A percentile compares a stretch with the other conserved stretches of the same genome.
These are phyloP conservation scores for Agroathelia rolfsii DNA, from an alignment of 1,284 basidiomycete genomes.

Conservation along the genomic window DNA sequence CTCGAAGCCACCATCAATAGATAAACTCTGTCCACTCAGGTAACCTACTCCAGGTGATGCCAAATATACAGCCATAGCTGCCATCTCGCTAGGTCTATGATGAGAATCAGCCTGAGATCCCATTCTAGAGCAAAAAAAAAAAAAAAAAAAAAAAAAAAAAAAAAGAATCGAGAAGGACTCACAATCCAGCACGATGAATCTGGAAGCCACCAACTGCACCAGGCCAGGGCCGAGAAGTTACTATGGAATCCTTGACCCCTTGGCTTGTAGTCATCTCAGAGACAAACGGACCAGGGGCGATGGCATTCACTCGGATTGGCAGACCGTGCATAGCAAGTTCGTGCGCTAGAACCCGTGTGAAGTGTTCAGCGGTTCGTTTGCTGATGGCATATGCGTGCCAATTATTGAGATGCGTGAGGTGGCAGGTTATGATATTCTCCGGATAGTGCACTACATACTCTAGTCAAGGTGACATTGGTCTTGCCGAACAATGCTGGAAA, in stretches of 20 bases:
- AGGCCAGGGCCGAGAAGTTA: too few relatives aligned
- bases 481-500: constrained; percentile 15
- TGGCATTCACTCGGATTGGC: constrained; percentile 20
- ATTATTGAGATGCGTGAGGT: neutral
- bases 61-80: constrained; percentile 64
- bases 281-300: constrained; percentile 23
- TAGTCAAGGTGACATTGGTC: constrained; percentile 14
- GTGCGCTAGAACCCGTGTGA: constrained; percentile 20
- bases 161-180: too few relatives aligned
- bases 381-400: constrained; percentile 20
- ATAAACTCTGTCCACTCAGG: constrained; percentile 64
- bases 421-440: neutral
- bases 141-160: too few relatives aligned
- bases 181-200: constrained; percentile 51
- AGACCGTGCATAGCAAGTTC: constrained; percentile 25
- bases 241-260: too few relatives aligned
- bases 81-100: constrained; percentile 56
- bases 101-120: neutral
- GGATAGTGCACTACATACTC: neutral
- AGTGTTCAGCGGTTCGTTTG: constrained; percentile 24
- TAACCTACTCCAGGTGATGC: constrained; percentile 62
- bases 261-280: constrained; percentile 19
- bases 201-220: neutral
- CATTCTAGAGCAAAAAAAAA: neutral
- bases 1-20: constrained; percentile 63